Percentiles rank a stretch among this genome's conserved stretches.
These are phyloP conservation scores for Thalia dealbata DNA, from an alignment of 176 grass and related monocot genomes.

Conservation along the genomic window DNA sequence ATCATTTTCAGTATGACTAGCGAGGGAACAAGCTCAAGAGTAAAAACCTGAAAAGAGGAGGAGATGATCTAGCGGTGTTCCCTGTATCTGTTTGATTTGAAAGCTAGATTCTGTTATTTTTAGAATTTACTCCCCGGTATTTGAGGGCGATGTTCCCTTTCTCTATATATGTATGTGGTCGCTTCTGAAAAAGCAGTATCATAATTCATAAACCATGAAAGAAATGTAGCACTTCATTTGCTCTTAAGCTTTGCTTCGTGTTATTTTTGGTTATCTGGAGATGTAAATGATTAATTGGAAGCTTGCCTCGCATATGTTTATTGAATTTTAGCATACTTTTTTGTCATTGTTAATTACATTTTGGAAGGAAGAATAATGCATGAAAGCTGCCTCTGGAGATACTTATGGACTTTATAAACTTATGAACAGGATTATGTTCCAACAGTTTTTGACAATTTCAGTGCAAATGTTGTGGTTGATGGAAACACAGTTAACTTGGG, in stretches of 20 bases:
- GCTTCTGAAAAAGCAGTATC: background rate
- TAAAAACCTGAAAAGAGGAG: background rate
- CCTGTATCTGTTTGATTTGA: background rate
- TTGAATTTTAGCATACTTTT: background rate
- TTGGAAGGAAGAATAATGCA: background rate
- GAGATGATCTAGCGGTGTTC: background rate
- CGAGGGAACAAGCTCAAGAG: background rate
- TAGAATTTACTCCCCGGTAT: background rate
- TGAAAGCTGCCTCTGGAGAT: background rate
- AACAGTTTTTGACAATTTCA: conserved; percentile 22
- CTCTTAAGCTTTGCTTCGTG: background rate
- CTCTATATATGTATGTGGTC: too few species aligned
- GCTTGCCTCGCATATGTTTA: background rate
- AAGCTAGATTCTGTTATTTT: background rate
- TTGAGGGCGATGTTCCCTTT: background rate
- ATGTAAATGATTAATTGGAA: background rate
- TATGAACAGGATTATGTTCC: conserved; percentile 35
- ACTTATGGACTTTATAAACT: background rate
- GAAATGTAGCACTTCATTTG: background rate
- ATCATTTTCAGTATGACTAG: background rate
- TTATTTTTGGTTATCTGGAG: background rate
- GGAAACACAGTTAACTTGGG: conserved; percentile 43
- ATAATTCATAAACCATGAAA: background rate
- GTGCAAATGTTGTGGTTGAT: conserved; percentile 37
- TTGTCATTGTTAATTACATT: background rate